Percentiles rank a stretch among this genome's conserved stretches.
These are phyloP conservation scores for Pythium guiyangense DNA, from an alignment of 352 stramenopile genomes.

Conservation along the genomic window DNA sequence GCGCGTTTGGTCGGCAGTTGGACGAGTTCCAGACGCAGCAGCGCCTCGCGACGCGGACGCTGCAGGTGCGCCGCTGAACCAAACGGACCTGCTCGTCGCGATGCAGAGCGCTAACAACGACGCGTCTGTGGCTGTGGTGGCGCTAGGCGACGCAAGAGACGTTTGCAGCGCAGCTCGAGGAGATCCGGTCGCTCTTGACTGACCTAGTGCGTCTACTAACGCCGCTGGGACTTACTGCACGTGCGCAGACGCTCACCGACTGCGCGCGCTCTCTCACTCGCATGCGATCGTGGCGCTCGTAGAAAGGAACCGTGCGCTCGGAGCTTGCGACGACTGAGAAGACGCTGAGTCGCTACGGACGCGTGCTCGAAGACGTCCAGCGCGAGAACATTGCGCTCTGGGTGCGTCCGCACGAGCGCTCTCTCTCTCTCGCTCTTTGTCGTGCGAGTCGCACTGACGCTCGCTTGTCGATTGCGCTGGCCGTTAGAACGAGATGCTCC, in stretches of 20 bases:
- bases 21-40: constrained; percentile 58
- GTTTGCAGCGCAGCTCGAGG: constrained; percentile 40
- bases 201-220: constrained; percentile 41
- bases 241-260: too few species aligned
- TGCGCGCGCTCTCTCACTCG: too few species aligned
- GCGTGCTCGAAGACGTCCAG: constrained; percentile 32
- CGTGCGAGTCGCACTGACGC: not conserved
- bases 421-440: not conserved
- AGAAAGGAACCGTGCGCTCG: constrained; percentile 34
- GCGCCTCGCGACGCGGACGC: constrained; percentile 24
- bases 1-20: constrained; percentile 39
- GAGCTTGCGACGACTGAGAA: constrained; percentile 29
- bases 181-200: constrained; percentile 42
- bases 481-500: constrained; percentile 65
- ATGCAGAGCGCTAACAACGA: too few species aligned
- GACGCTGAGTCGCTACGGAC: constrained; percentile 23
- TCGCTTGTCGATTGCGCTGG: not conserved
- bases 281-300: not conserved
- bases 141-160: constrained; percentile 41
- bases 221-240: too few species aligned
- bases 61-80: constrained; percentile 25
- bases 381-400: constrained; percentile 51
- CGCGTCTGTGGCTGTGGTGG: not conserved
- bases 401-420: constrained; percentile 11
- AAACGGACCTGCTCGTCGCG: too few species aligned